Conservation (phyloP, 768 basidiomycete genomes). For the Lactifluus echinatus region DNA sequence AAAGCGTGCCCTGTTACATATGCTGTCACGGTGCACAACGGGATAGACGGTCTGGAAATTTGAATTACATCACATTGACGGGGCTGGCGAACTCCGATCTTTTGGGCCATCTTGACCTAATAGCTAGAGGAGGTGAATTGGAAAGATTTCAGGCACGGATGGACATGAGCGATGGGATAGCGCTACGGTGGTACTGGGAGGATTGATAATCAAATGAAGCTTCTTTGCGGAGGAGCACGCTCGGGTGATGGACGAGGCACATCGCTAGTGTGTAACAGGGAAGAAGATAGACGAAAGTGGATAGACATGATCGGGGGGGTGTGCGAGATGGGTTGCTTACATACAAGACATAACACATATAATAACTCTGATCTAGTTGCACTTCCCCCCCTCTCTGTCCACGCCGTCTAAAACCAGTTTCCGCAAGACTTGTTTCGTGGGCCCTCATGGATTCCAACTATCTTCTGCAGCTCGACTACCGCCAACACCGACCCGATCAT, state of each 20-base stretch:
- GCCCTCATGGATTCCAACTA: conserved; percentile 10
- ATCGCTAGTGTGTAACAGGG: neutral
- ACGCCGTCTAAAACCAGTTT: conserved; percentile 10
- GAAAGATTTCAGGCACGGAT: too few relatives aligned
- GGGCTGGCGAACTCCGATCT: neutral
- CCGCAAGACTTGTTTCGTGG: neutral
- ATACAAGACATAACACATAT: conserved; percentile 1
- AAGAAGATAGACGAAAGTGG: neutral
- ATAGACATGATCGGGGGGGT: too few relatives aligned
- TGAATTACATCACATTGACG: too few relatives aligned
- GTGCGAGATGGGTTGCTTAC: neutral
- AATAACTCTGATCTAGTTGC: neutral
- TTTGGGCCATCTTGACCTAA: too few relatives aligned
- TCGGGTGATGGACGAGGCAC: neutral
- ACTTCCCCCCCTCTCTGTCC: conserved; percentile 10
- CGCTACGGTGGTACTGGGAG: too few relatives aligned
- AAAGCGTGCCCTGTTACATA: neutral
- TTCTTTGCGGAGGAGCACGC: too few relatives aligned
- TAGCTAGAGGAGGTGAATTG: too few relatives aligned
- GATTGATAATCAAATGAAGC: too few relatives aligned
- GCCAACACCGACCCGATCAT: conserved; percentile 6
- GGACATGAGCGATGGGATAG: too few relatives aligned
- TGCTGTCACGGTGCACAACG: neutral
- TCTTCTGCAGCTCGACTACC: conserved; percentile 8
- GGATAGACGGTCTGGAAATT: too few relatives aligned